Evolutionary conservation across 345 rosid species (phyloP), one percentile per base, ranked within the genome.

Genomic region (Dimocarpus longan): DNA sequence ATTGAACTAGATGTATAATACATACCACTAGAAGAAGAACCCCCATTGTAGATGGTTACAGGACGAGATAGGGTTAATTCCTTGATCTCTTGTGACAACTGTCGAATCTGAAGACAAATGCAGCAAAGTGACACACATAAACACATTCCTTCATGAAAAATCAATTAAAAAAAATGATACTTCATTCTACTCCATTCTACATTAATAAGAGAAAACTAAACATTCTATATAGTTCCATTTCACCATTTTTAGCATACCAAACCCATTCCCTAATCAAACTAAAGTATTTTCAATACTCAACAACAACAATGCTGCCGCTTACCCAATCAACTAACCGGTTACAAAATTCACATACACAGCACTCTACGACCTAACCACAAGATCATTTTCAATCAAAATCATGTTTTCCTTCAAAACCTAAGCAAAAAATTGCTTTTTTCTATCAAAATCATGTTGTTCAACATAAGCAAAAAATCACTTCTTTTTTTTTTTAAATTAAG

Each of bases 31-130:
- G 91, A 88, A 66, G 83, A 72, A 66, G 91, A 86, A 85, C 80
- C 81, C 54, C 95, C 90, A 71, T 93, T 95, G 75, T 81, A 89
- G 80, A 95, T 88, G 77, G 99, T 92, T 79, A 93, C 87, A 2
- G 93, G 96, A 83, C 80, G 81, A 79, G 94, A 84, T 79, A 88
- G 19, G 44, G 89, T 71, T 81, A 95, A 81, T 78, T 95, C 96
- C 86, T 92, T 95, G 79, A 95, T 93, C 92, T 95, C 99, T 77
- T 89, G 91, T 48, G 97, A 95, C 88, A 93, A 83, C 78, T 91
- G 90, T 15, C 89, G 90, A 82, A 95, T 92, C 98, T 95, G 71
- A 67, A 77, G 68, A 50, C 18, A 82, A 57, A 67, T 22, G 15
- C 68, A 71, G 60, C 69, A 57, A 39, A 70, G 59, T 56, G 52